phyloP scores from a whole-genome alignment of 228 moss, liverwort and hornwort species.

The Sphagnum magellanicum region DNA sequence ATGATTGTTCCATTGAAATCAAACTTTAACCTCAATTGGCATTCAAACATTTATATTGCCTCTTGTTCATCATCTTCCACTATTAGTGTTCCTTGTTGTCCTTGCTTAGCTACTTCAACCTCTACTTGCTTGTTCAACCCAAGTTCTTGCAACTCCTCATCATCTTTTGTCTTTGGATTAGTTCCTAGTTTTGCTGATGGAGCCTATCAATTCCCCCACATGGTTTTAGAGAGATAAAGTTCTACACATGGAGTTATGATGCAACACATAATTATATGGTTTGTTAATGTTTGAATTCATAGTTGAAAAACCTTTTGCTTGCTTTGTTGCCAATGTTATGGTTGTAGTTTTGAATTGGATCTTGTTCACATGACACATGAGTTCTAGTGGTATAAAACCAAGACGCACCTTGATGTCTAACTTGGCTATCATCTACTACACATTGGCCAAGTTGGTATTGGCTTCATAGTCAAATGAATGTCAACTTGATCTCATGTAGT shows the following conservation, averaged over 20 bases:
- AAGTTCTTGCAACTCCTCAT: constrained; percentile 14
- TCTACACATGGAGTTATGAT: too few species aligned
- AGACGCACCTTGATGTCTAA: constrained; percentile 30
- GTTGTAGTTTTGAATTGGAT: constrained; percentile 30
- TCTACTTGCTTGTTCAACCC: constrained; percentile 9
- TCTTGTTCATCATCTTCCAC: constrained; percentile 20
- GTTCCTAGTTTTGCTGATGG: not conserved
- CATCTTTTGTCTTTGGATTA: constrained; percentile 8
- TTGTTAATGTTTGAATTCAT: too few species aligned
- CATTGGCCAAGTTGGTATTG: not conserved
- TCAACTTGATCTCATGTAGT: constrained; percentile 10
- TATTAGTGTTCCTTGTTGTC: constrained; percentile 10
- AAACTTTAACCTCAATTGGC: constrained; percentile 26
- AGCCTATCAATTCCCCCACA: not conserved
- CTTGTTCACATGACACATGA: constrained; percentile 34
- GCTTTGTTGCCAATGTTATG: too few species aligned
- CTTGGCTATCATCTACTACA: constrained; percentile 12
- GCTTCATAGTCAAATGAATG: constrained; percentile 1
- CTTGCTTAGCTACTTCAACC: constrained; percentile 1
- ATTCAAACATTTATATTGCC: constrained; percentile 22
- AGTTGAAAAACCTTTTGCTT: too few species aligned
- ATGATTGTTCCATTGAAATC: constrained; percentile 30
- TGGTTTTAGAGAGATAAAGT: too few species aligned
- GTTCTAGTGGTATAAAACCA: constrained; percentile 19
- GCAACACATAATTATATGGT: too few species aligned